A percentile compares a stretch with the other conserved stretches of the same genome.
Evolutionary conservation across 2,329 filamentous ascomycete species (phyloP).

Genomic region (Fusarium anguioides): DNA sequence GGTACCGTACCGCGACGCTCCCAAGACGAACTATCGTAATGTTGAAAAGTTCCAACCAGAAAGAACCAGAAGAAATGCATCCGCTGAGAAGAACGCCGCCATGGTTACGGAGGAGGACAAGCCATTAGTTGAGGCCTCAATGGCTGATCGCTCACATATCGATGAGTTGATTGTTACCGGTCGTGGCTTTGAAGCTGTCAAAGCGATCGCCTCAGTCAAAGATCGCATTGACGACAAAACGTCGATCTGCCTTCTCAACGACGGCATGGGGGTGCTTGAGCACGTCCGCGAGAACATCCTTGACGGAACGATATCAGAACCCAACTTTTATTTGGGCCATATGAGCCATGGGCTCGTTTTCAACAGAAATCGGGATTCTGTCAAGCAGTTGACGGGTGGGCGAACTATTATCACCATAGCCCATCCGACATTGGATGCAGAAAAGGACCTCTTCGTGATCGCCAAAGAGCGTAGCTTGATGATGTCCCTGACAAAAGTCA

Average conservation of each 20-base stretch:
- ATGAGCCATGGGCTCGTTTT: conserved; percentile 61
- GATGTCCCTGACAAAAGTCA: conserved; percentile 29
- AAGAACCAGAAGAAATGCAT: conserved; percentile 30
- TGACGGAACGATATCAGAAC: conserved; percentile 70
- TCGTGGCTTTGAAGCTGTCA: conserved; percentile 62
- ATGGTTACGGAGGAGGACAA: conserved; percentile 5
- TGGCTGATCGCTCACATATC: conserved; percentile 64
- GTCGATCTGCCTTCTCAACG: conserved; percentile 80
- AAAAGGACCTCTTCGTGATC: conserved; percentile 31
- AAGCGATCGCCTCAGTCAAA: conserved; percentile 68
- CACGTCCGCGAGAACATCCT: conserved; percentile 79
- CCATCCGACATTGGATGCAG: conserved; percentile 24
- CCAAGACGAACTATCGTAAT: conserved; percentile 48
- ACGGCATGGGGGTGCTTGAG: conserved; percentile 87
- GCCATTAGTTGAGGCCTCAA: neutral
- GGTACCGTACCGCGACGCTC: conserved; percentile 45
- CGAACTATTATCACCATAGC: conserved; percentile 47
- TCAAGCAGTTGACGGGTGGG: conserved; percentile 53
- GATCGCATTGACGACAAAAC: conserved; percentile 75
- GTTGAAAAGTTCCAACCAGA: conserved; percentile 42
- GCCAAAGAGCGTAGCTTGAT: conserved; percentile 40
- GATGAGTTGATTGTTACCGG: conserved; percentile 77
- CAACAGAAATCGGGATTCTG: conserved; percentile 53
- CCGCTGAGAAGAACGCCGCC: conserved; percentile 40
- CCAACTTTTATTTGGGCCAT: conserved; percentile 80